Percentiles rank a stretch among this genome's conserved stretches.
phyloP scores from a whole-genome alignment of 1,284 basidiomycete species.

The Apiotrichum brassicae region DNA sequence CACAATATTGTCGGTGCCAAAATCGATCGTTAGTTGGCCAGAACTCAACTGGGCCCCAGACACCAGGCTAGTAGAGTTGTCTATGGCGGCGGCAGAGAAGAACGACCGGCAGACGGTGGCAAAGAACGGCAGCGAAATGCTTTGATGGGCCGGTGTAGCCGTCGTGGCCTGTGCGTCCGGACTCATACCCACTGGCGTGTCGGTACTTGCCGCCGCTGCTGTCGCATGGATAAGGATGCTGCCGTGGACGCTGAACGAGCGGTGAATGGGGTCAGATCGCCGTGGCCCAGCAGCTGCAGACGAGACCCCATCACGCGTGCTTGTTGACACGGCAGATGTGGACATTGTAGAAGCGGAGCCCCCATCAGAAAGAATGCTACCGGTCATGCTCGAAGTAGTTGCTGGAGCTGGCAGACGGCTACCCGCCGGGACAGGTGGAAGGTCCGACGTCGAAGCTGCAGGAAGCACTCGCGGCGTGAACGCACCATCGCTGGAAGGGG shows the following conservation, averaged over 20 bases:
- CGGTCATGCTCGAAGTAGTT: not conserved
- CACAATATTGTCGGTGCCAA: constrained; percentile 39
- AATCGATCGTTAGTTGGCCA: constrained; percentile 36
- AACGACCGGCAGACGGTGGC: constrained; percentile 42
- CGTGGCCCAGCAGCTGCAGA: constrained; percentile 4
- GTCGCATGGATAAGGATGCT: constrained; percentile 36
- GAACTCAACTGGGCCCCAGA: constrained; percentile 30
- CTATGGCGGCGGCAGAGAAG: constrained; percentile 39
- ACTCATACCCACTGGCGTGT: not conserved
- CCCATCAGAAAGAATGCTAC: constrained; percentile 9
- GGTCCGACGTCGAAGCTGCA: constrained; percentile 10
- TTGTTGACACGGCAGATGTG: not conserved
- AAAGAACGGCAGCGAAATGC: constrained; percentile 38
- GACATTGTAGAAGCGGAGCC: not conserved
- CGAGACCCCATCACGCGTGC: constrained; percentile 1
- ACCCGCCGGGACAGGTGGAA: constrained; percentile 5
- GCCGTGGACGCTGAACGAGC: constrained; percentile 42
- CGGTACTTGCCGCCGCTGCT: constrained; percentile 1
- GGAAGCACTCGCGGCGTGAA: constrained; percentile 35
- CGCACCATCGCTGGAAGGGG: constrained; percentile 24
- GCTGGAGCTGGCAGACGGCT: constrained; percentile 9
- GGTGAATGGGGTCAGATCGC: constrained; percentile 33
- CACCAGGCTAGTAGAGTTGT: constrained; percentile 30
- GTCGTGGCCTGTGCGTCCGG: not conserved
- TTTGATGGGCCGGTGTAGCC: constrained; percentile 14